phyloP scores from a whole-genome alignment of 805 yeast genomes.

The Metschnikowia matae region DNA sequence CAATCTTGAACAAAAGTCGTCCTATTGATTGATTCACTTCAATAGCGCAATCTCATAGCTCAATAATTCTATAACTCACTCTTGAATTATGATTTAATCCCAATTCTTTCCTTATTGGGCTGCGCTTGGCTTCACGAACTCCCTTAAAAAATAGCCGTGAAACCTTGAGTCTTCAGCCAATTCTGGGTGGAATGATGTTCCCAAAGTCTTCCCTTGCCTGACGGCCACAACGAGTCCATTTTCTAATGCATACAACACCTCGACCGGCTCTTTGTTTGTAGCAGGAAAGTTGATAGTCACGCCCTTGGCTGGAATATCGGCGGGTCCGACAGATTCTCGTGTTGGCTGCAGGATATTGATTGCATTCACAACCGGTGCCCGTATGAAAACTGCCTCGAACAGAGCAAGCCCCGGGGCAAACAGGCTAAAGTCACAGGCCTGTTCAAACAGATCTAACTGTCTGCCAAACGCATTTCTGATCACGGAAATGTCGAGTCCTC shows the following conservation, averaged over 20 bases:
- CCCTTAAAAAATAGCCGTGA: conserved; percentile 67
- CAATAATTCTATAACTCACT: no score
- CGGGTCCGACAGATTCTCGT: conserved; percentile 13
- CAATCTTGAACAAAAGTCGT: no score
- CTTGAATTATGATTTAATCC: no score
- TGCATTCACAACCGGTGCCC: conserved; percentile 67
- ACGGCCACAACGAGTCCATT: conserved; percentile 61
- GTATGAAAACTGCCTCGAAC: conserved; percentile 56
- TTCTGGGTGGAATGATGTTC: conserved; percentile 82
- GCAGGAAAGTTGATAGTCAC: conserved; percentile 5
- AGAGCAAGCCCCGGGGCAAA: conserved; percentile 39
- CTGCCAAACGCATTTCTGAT: conserved; percentile 76
- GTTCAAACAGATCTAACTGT: conserved; percentile 63
- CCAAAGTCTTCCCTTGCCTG: conserved; percentile 60
- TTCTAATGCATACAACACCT: conserved; percentile 39
- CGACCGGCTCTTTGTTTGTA: conserved; percentile 28
- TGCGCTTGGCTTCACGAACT: conserved; percentile 40
- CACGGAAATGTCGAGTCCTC: conserved; percentile 62
- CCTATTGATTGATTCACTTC: no score
- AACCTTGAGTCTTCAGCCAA: conserved; percentile 53
- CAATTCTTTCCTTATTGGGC: neutral
- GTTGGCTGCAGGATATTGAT: neutral
- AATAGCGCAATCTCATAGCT: no score
- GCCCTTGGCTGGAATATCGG: conserved; percentile 5
- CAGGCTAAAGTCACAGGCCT: conserved; percentile 39